phyloP scores from a whole-genome alignment of 2,329 filamentous ascomycete species.

The Ramichloridium luteum region DNA sequence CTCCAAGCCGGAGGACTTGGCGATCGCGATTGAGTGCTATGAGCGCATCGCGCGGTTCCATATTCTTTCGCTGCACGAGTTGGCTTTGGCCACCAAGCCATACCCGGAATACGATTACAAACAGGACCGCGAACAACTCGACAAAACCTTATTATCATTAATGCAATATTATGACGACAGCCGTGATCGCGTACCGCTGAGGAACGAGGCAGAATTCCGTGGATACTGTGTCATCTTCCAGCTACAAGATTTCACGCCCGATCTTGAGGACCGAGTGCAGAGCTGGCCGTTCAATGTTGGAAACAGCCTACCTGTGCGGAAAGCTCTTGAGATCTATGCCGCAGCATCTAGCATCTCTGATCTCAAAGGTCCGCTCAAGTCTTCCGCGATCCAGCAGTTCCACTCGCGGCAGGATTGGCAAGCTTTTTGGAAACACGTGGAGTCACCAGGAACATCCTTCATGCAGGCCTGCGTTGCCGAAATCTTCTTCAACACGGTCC shows the following conservation, averaged over 20 bases:
- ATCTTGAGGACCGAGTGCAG: slow-evolving; percentile 47
- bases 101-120: slow-evolving; percentile 41
- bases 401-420: slow-evolving; percentile 47
- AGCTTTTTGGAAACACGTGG: slow-evolving; percentile 45
- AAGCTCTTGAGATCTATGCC: slow-evolving; percentile 45
- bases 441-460: slow-evolving; percentile 45
- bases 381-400: slow-evolving; percentile 33
- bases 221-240: slow-evolving; percentile 50
- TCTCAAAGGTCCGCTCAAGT: slow-evolving; percentile 39
- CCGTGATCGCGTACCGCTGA: slow-evolving; percentile 36
- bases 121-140: slow-evolving; percentile 53
- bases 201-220: slow-evolving; percentile 51
- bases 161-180: slow-evolving; percentile 50
- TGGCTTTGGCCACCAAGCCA: slow-evolving; percentile 39
- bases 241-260: slow-evolving; percentile 37
- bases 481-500: slow-evolving; percentile 48
- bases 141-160: slow-evolving; percentile 49
- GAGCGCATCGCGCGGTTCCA: slow-evolving; percentile 54
- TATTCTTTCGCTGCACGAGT: slow-evolving; percentile 48
- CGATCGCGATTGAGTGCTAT: slow-evolving; percentile 46
- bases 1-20: slow-evolving; percentile 43
- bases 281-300: slow-evolving; percentile 40
- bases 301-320: slow-evolving; percentile 41
- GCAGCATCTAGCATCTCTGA: slow-evolving; percentile 43
- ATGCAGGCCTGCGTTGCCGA: slow-evolving; percentile 53